Base-by-base conservation (phyloP, 805 yeast species). In the Myxozyma kluyveri region DNA sequence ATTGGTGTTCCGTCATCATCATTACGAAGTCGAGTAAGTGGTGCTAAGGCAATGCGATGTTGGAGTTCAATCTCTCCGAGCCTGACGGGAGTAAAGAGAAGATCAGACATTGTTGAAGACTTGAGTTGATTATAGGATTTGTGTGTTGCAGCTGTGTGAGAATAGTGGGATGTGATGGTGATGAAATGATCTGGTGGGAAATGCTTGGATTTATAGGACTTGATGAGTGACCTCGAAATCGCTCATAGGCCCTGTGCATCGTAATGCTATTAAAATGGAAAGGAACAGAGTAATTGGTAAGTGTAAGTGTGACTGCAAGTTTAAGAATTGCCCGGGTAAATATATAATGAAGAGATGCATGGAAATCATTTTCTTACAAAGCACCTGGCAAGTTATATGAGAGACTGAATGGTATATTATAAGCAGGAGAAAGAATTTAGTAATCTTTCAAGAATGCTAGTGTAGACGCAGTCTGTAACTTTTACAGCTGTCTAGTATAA, bases 41-140 rank as follows among this genome's bases (percentile, higher is more conserved):
- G 84, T 1, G 83, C 75, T 47, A 68, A 63, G 1, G 67, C 80
- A 10, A 77, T 52, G 44, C 81, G 65, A 63, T 77, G 72, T 21
- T 53, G 39, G 19, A 65, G 60, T 7, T 49, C 50, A 17, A 43
- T 9, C 5, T 35, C 29, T 32, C 67, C 67, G 42, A 63, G 61
- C 43, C 55, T 54, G 39, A 61, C 47, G 27, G 67, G 67, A 6
- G 39, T 35, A 48, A 62, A 62, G n/a, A n/a, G n/a, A 12, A 62
- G 50, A 9, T 29, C 14, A 9, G 33, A 29, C 33, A 29, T 29
- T 29, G 33, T 29, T n/a, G n/a, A n/a, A n/a, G n/a, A n/a, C n/a
- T n/a, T n/a, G n/a, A n/a, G n/a, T n/a, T n/a, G n/a, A n/a, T n/a
- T n/a, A n/a, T n/a, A n/a, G n/a, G n/a, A n/a, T n/a, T n/a, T n/a